Conservation (phyloP, 805 yeast species). For the Kluyveromyces aestuarii region DNA sequence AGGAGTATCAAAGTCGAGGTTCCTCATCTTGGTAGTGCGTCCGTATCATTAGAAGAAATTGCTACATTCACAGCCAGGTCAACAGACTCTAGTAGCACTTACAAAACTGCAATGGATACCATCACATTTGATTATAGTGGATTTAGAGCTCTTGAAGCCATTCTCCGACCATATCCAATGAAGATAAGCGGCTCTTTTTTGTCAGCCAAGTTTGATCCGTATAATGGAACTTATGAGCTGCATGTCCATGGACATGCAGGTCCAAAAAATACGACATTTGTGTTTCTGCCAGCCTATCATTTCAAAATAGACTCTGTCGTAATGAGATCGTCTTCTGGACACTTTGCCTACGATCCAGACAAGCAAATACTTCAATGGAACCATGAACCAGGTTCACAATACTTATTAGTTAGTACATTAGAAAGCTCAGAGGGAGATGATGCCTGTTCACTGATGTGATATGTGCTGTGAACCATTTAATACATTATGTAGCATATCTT, state of each 20-base stretch:
- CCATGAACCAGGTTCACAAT: conserved; percentile 40
- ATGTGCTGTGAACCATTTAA: background rate
- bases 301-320: conserved; percentile 42
- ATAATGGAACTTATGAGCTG: conserved; percentile 37
- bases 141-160: conserved; percentile 64
- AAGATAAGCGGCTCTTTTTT: conserved; percentile 52
- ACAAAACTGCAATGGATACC: background rate
- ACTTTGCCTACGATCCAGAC: conserved; percentile 40
- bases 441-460: conserved; percentile 4
- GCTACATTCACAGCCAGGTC: background rate
- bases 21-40: background rate
- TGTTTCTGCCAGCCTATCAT: conserved; percentile 68
- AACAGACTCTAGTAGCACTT: background rate
- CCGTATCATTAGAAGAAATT: background rate
- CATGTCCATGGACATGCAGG: conserved; percentile 30
- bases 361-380: conserved; percentile 62
- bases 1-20: conserved; percentile 6
- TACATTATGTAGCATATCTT: background rate
- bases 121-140: conserved; percentile 34
- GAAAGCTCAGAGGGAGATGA: conserved; percentile 1
- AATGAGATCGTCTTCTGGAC: conserved; percentile 48
- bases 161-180: conserved; percentile 68
- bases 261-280: conserved; percentile 39
- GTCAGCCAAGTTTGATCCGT: conserved; percentile 51
- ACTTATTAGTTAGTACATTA: conserved; percentile 18